phyloP scores from a whole-genome alignment of 495 filamentous ascomycete species.

The Thermochaetoides thermophila region DNA sequence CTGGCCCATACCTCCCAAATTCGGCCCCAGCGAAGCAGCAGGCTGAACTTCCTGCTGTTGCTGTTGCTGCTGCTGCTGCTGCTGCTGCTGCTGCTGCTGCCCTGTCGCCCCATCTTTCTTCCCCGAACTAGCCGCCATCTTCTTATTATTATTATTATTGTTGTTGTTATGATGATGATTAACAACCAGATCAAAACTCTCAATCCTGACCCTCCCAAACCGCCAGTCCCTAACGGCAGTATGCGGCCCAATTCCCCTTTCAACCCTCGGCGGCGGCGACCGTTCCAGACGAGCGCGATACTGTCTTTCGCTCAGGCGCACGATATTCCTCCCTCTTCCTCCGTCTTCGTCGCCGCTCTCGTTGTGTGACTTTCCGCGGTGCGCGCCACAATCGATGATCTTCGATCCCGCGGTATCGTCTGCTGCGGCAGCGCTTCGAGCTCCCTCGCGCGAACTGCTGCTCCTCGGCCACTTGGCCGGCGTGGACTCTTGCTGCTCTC shows the following conservation, averaged over 20 bases:
- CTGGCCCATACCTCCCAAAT: conserved; percentile 26
- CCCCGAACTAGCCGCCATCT: conserved; percentile 12
- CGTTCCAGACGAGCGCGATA: conserved; percentile 15
- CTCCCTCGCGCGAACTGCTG: no score
- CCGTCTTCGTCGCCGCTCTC: neutral
- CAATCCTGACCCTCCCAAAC: conserved; percentile 28
- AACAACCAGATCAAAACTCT: conserved; percentile 26
- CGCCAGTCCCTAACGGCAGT: conserved; percentile 32
- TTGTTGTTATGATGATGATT: neutral
- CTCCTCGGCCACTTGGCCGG: no score
- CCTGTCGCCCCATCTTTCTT: neutral
- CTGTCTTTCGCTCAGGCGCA: conserved; percentile 1
- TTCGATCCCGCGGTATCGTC: neutral
- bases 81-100: neutral
- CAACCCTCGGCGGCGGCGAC: conserved; percentile 19
- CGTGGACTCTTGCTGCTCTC: neutral
- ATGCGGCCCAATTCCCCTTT: conserved; percentile 21
- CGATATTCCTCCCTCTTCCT: neutral
- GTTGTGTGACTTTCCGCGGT: conserved; percentile 13
- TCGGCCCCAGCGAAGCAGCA: conserved; percentile 29
- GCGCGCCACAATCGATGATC: conserved; percentile 32
- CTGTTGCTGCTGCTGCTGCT: neutral
- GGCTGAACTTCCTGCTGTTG: conserved; percentile 13
- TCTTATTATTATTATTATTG: neutral
- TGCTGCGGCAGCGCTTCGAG: neutral